Conservation (phyloP, 352 stramenopile genomes). For the Globisporangium nunn region DNA sequence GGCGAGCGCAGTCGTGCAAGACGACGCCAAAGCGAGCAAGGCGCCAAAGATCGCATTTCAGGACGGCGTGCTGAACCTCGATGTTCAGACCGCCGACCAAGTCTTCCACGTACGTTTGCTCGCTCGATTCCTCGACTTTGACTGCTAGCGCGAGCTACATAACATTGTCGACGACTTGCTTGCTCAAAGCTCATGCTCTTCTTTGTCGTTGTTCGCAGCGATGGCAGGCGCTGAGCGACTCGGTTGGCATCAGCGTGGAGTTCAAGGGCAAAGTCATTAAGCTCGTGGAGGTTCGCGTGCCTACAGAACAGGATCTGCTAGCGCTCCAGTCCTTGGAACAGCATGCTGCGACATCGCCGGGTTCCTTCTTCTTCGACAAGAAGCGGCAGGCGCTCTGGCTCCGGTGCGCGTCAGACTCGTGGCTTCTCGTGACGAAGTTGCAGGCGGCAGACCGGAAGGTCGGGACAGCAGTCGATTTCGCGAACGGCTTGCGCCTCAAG, state of each 20-base stretch:
- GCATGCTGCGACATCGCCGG: slow-evolving; percentile 6
- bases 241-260: slow-evolving; percentile 54
- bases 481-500: slow-evolving; percentile 74
- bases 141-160: too few relatives aligned
- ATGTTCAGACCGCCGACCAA: slow-evolving; percentile 31
- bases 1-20: slow-evolving; percentile 35
- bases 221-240: slow-evolving; percentile 76
- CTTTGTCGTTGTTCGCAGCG: slow-evolving; percentile 17
- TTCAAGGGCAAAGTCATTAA: slow-evolving; percentile 68
- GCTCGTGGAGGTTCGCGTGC: slow-evolving; percentile 49
- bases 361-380: slow-evolving; percentile 77
- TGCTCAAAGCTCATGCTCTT: too few relatives aligned
- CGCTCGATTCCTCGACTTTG: too few relatives aligned
- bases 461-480: slow-evolving; percentile 61
- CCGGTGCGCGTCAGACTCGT: slow-evolving; percentile 41
- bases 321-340: not conserved
- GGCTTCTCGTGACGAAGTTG: slow-evolving; percentile 64
- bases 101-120: slow-evolving; percentile 47
- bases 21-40: slow-evolving; percentile 45
- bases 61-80: slow-evolving; percentile 47
- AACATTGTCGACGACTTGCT: not conserved
- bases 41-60: slow-evolving; percentile 61
- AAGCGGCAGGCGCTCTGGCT: slow-evolving; percentile 61
- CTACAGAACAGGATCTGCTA: slow-evolving; percentile 28
- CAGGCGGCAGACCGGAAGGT: slow-evolving; percentile 63